Percentiles rank a stretch among this genome's conserved stretches.
Evolutionary conservation across 1,284 basidiomycete species (phyloP).

Genomic region (Ustilago hordei): DNA sequence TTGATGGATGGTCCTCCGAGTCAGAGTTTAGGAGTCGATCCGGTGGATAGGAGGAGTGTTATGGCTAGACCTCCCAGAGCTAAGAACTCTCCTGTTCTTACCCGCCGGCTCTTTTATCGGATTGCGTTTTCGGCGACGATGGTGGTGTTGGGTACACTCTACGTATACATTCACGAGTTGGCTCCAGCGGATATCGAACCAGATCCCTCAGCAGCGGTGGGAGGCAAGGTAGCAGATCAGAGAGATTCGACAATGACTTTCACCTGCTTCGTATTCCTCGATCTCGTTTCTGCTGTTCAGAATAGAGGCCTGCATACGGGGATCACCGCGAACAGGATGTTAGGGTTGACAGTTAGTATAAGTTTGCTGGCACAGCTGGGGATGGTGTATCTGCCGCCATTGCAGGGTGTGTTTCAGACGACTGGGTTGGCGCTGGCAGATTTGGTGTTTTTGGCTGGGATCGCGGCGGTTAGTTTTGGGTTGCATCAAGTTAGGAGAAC

Average conservation of each 20-base stretch:
- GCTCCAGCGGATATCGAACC: slow-evolving; percentile 72
- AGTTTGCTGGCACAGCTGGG: slow-evolving; percentile 85
- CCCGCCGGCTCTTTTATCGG: slow-evolving; percentile 78
- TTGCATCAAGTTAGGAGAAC: slow-evolving; percentile 84
- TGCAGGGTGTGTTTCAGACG: slow-evolving; percentile 95
- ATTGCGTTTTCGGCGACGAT: slow-evolving; percentile 90
- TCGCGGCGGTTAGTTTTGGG: slow-evolving; percentile 78
- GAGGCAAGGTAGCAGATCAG: slow-evolving; percentile 33
- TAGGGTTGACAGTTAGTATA: slow-evolving; percentile 84
- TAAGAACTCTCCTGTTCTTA: slow-evolving; percentile 90
- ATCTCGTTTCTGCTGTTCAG: slow-evolving; percentile 92
- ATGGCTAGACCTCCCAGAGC: slow-evolving; percentile 80
- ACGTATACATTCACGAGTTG: slow-evolving; percentile 77
- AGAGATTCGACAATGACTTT: slow-evolving; percentile 76
- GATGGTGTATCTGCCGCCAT: slow-evolving; percentile 87
- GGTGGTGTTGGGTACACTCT: slow-evolving; percentile 88
- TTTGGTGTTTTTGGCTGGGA: slow-evolving; percentile 78
- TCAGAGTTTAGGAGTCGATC: slow-evolving; percentile 95
- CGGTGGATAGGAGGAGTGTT: slow-evolving; percentile 91
- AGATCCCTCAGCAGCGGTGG: neutral
- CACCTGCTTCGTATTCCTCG: slow-evolving; percentile 94
- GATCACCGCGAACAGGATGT: slow-evolving; percentile 79
- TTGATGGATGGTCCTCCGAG: slow-evolving; percentile 99
- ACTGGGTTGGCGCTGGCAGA: slow-evolving; percentile 80
- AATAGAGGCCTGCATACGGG: slow-evolving; percentile 77